phyloP scores from a whole-genome alignment of 73 alveolate species.

The Paramecium pentaurelia region DNA sequence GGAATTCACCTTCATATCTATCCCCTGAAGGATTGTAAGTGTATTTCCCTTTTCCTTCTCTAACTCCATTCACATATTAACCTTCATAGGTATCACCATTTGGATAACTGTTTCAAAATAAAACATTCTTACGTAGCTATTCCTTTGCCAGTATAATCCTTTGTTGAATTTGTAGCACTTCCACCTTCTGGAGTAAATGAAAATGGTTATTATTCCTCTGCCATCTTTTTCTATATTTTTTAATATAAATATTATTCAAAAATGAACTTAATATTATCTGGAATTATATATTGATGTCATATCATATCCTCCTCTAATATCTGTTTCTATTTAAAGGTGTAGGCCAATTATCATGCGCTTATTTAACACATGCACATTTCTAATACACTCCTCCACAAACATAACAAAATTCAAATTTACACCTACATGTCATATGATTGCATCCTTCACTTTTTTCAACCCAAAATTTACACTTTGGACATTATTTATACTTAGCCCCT shows the following conservation, averaged over 20 bases:
- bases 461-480: constrained; percentile 60
- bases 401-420: constrained; percentile 75
- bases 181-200: constrained; percentile 62
- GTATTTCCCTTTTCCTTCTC: constrained; percentile 69
- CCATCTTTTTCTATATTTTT: background rate
- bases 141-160: constrained; percentile 81
- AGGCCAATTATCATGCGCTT: background rate
- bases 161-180: constrained; percentile 63
- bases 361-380: constrained; percentile 51
- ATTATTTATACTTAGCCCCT: constrained; percentile 59
- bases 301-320: background rate
- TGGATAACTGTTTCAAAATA: constrained; percentile 62
- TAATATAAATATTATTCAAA: background rate
- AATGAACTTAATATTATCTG: background rate
- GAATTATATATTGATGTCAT: background rate
- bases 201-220: constrained; percentile 36
- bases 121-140: constrained; percentile 59
- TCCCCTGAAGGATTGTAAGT: constrained; percentile 52
- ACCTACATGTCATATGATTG: constrained; percentile 72
- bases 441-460: constrained; percentile 66
- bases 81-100: constrained; percentile 89
- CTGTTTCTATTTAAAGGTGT: background rate
- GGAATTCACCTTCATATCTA: constrained; percentile 78
- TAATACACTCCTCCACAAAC: constrained; percentile 66
- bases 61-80: constrained; percentile 75